Percentiles rank a stretch among this genome's conserved stretches.
Evolutionary conservation across 768 basidiomycete species (phyloP).

Genomic region (Mycena amicta): DNA sequence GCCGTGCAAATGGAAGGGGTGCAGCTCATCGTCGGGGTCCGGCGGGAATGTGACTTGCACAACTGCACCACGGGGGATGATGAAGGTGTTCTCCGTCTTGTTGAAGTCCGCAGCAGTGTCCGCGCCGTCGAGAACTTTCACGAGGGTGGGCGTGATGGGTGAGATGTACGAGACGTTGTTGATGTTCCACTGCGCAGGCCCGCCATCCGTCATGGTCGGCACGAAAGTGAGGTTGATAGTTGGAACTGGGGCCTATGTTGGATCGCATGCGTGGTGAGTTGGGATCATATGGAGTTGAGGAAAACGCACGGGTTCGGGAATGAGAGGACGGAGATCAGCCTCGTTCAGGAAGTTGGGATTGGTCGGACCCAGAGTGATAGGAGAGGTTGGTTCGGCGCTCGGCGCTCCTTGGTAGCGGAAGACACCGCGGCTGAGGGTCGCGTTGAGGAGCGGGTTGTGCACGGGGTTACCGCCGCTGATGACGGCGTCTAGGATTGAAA

Average conservation of each 20-base stretch:
- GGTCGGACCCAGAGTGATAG: slow-evolving; percentile 25
- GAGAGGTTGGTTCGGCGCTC: slow-evolving; percentile 32
- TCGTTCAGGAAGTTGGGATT: slow-evolving; percentile 1
- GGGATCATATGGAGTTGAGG: too few species aligned
- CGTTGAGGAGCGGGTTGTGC: slow-evolving; percentile 31
- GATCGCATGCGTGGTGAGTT: too few species aligned
- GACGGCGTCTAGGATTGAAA: slow-evolving; percentile 6
- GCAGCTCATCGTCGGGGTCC: slow-evolving; percentile 30
- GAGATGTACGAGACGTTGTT: slow-evolving; percentile 32
- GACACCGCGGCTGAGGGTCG: slow-evolving; percentile 34
- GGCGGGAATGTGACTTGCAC: slow-evolving; percentile 41
- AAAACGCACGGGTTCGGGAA: not conserved
- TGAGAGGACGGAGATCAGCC: slow-evolving; percentile 16
- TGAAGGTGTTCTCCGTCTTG: slow-evolving; percentile 39
- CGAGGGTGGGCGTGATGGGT: slow-evolving; percentile 24
- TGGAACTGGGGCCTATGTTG: slow-evolving; percentile 27
- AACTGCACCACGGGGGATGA: slow-evolving; percentile 38
- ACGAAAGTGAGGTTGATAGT: slow-evolving; percentile 30
- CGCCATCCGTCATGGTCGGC: slow-evolving; percentile 24
- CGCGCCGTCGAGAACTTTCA: slow-evolving; percentile 39
- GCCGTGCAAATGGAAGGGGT: too few species aligned
- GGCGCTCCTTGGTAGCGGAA: slow-evolving; percentile 41
- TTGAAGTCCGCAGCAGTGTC: slow-evolving; percentile 30
- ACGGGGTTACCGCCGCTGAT: slow-evolving; percentile 33
- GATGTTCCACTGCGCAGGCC: slow-evolving; percentile 32